Evolutionary conservation across 2,329 filamentous ascomycete genomes (phyloP), one percentile per base, ranked within the genome.

Genomic region (Colletotrichum navitas): DNA sequence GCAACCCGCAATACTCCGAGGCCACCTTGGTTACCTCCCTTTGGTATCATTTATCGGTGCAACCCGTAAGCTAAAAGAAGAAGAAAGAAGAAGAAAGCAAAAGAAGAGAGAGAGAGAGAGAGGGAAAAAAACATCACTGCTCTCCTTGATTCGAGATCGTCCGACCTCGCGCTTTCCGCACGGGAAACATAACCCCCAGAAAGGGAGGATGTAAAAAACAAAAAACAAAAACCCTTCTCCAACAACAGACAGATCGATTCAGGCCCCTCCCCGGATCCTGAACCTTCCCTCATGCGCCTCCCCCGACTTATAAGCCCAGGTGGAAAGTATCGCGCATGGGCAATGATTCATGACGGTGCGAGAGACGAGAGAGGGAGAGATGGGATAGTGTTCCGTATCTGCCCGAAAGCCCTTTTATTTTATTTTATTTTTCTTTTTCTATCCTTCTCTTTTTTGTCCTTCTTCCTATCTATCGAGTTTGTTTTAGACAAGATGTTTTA

Each of bases 11-110:
- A 54, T 29, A 3, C 14, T 16, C 16, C 5, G 41, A 43, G 41
- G 41, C 16, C 41, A 43, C 16, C 12, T 12, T 21, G 5, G 26
- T 29, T 26, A 14, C 29, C n/a, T 29, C 29, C 8, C 5, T n/a
- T 36, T 18, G 8, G 41, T 43, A 18, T 14, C 41, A 51, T 2
- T 6, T 24, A 52, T 51, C 59, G 43, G 59, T 52, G 60, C 47
- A 63, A 41, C 47, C 60, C 60, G 60, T 21, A 63, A 63, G 34
- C 60, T 63, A 39, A 24, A 47, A 7, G 3, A 0, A 21, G 11
- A 45, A 10, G 1, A 10, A 45, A n/a, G n/a, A n/a, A n/a, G n/a
- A n/a, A n/a, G n/a, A n/a, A n/a, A n/a, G n/a, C n/a, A n/a, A n/a
- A n/a, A n/a, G n/a, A n/a, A n/a, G n/a, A n/a, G n/a, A n/a, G n/a